Base-by-base conservation (phyloP, 1,284 basidiomycete genomes). In the Gymnopus androsaceus region DNA sequence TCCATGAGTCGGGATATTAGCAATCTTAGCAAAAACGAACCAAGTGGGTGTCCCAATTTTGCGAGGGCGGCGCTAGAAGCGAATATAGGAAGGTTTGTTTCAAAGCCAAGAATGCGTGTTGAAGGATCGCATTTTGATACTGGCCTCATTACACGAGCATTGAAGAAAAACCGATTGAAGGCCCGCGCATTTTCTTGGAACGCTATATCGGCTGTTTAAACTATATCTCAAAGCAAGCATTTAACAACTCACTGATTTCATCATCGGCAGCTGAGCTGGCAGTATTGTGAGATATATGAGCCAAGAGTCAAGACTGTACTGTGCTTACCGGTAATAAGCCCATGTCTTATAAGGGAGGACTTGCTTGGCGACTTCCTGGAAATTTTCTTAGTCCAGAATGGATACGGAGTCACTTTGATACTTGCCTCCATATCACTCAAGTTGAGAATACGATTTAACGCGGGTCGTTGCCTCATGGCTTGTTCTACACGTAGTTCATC, bases 41-140 rank as follows among this genome's bases (percentile, higher is more conserved):
- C 83, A 34, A 84, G 74, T 2, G 94, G 94, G 67, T 97, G 94
- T 1, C 94, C 94, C 3, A 96, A 78, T 65, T 89, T 90, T n/a
- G 93, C 94, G 61, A 95, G 85, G 4, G 93, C 94, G 21, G 90
- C 90, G 12, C 90, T 92, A 44, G 85, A 87, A 47, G 94, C 91
- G 70, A 94, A 95, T n/a, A 95, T 76, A 0, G 93, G 93, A 56
- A 94, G 81, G 1, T 83, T 78, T n/a, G 87, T 86, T 51, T 78
- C 77, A 67, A 81, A 82, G 6, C 91, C 92, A 47, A 95, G 79
- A 59, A 95, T 87, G 6, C 78, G 85, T 1, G 92, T 93, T 0
- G 84, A 85, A 3, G 88, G 81, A 70, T 94, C 87, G 54, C 88
- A 87, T 45, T 78, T 67, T 5, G 82, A 82, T 19, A 95, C 84